Conservation (phyloP, 2,329 filamentous ascomycete species). For the Didymosphaeria variabile region DNA sequence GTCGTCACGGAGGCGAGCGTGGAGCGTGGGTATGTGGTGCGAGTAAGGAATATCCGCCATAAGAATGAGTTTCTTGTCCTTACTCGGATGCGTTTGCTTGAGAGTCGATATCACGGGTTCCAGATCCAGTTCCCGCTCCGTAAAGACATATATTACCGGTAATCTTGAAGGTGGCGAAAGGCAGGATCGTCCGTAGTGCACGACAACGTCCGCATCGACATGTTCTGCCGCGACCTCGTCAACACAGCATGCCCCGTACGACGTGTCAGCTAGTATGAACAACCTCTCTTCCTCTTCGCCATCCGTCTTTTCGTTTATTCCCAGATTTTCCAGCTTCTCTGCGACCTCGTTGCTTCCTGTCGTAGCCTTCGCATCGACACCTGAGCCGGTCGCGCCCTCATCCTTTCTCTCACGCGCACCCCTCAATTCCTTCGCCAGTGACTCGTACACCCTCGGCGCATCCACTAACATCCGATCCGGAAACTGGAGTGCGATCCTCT, state of each 20-base stretch:
- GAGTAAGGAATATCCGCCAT: slow-evolving; percentile 92
- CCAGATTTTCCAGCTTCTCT: slow-evolving; percentile 21
- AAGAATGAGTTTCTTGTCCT: slow-evolving; percentile 72
- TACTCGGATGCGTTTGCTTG: slow-evolving; percentile 72
- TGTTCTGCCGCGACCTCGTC: slow-evolving; percentile 97
- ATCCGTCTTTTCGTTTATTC: slow-evolving; percentile 22
- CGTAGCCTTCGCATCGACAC: slow-evolving; percentile 12
- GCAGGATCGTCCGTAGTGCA: slow-evolving; percentile 94
- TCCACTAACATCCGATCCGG: slow-evolving; percentile 92
- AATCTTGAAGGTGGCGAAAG: slow-evolving; percentile 87
- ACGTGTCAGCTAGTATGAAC: slow-evolving; percentile 92
- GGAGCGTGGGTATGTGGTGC: slow-evolving; percentile 72
- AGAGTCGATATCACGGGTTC: slow-evolving; percentile 69
- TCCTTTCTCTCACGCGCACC: slow-evolving; percentile 28
- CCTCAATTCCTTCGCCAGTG: slow-evolving; percentile 65
- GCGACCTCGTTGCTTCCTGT: slow-evolving; percentile 27
- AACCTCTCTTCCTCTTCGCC: slow-evolving; percentile 60
- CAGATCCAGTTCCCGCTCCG: slow-evolving; percentile 72
- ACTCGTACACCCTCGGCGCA: slow-evolving; percentile 79
- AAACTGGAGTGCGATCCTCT: slow-evolving; percentile 88
- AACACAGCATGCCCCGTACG: slow-evolving; percentile 95
- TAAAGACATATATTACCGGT: slow-evolving; percentile 92
- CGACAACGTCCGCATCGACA: slow-evolving; percentile 85
- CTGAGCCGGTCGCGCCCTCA: slow-evolving; percentile 11
- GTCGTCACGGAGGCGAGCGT: slow-evolving; percentile 60